Base-by-base conservation (phyloP, 768 basidiomycete species). In the Astraeus odoratus region DNA sequence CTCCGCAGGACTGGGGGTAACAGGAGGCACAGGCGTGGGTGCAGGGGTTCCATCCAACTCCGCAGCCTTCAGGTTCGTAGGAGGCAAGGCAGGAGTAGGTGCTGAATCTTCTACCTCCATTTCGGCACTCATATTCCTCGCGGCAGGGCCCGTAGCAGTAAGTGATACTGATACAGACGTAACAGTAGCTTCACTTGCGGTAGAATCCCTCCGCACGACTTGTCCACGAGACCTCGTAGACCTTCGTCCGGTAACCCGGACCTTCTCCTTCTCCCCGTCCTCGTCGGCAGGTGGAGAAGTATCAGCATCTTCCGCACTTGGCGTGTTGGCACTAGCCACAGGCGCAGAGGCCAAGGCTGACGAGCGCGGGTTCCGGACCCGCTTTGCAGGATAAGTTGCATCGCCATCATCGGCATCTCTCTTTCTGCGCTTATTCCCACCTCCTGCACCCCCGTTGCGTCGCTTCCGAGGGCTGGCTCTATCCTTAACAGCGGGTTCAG, bases 381-480 rank as follows among this genome's bases (percentile, higher is more conserved):
- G 73, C 63, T 83, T 85, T 9, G 81, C 78, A n/a, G 83, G 81
- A 55, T 83, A 84, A n/a, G 77, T 74, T 1, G 75, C 71, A 50
- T 84, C 81, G 10, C 74, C 76, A 37, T 82, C 80, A 35, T 83
- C 81, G 6, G 56, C 60, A 25, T 81, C 80, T 55, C 68, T 79
- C 18, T 81, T 69, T 57, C 74, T 80, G 43, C 83, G 68, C 57
- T 78, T 81, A 12, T 65, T 69, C 22, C 70, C 71, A 2, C 70
- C 69, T n/a, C n/a, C n/a, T n/a, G n/a, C n/a, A 2, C 45, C 51
- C 0, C 67, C 68, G 8, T 70, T 70, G 5, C 62, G 62, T 46
- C 66, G 69, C 61, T 77, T 77, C 39, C 76, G 72, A 19, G 79
- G 76, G 56, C 72, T 79, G 3, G 72, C 50, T 44, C 69, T 68